A percentile compares a stretch with the other conserved stretches of the same genome.
Evolutionary conservation across 2,329 filamentous ascomycete genomes (phyloP).

Genomic region (Rutstroemia sp.): DNA sequence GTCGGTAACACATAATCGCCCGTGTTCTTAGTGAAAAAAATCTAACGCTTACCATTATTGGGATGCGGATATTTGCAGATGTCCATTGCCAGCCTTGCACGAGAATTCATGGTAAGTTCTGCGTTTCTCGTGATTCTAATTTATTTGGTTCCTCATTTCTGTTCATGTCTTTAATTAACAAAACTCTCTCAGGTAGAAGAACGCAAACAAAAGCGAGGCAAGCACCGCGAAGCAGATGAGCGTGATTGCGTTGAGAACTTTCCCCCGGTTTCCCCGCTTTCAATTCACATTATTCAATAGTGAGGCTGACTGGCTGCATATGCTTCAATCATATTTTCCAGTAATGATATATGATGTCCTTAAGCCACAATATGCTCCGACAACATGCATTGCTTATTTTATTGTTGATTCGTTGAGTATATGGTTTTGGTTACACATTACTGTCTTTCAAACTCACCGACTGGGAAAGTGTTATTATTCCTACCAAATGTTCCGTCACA

Average conservation of each 20-base stretch:
- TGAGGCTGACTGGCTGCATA: background rate
- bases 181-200: background rate
- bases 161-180: too few relatives aligned
- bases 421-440: background rate
- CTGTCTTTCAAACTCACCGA: constrained; percentile 5
- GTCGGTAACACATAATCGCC: constrained; percentile 1
- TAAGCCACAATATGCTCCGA: background rate
- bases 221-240: too few relatives aligned
- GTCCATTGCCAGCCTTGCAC: background rate
- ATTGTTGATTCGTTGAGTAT: background rate
- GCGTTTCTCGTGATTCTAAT: too few relatives aligned
- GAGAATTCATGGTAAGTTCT: too few relatives aligned
- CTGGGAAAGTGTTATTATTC: background rate
- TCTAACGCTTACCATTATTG: background rate
- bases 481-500: background rate
- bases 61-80: background rate
- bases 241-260: background rate
- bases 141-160: too few relatives aligned
- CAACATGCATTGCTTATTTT: background rate
- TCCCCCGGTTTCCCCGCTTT: background rate
- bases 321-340: background rate
- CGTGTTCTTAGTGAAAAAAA: background rate
- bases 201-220: too few relatives aligned
- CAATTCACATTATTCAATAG: background rate
- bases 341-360: background rate